phyloP scores from a whole-genome alignment of 495 filamentous ascomycete genomes.

The Aspergillus haitiensis region DNA sequence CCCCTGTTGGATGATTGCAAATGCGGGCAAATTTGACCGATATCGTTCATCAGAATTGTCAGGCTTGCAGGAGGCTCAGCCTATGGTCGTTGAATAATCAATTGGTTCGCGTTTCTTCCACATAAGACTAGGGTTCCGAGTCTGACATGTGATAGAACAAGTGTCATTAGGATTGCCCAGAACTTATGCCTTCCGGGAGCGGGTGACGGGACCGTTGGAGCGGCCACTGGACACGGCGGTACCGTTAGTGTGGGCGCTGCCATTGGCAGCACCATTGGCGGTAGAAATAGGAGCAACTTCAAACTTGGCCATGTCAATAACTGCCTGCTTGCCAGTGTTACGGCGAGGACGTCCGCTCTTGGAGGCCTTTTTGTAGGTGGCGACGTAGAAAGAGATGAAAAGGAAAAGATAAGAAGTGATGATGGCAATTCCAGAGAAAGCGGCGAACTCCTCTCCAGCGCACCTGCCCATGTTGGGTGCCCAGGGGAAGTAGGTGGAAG shows the following conservation, averaged over 20 bases:
- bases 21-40: not conserved
- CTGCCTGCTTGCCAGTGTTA: slow-evolving; percentile 52
- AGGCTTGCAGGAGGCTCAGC: not conserved
- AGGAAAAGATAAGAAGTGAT: slow-evolving; percentile 91
- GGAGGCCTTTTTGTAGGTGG: slow-evolving; percentile 88
- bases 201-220: slow-evolving; percentile 48
- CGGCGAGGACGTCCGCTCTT: slow-evolving; percentile 57
- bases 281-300: slow-evolving; percentile 42
- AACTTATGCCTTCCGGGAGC: slow-evolving; percentile 51
- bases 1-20: not conserved
- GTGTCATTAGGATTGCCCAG: not conserved
- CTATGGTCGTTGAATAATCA: not conserved
- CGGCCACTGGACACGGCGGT: slow-evolving; percentile 37
- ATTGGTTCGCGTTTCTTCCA: not conserved
- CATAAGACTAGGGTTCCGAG: not conserved
- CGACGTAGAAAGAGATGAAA: slow-evolving; percentile 98
- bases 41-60: not conserved
- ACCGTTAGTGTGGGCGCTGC: slow-evolving; percentile 37
- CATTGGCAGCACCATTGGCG: slow-evolving; percentile 17
- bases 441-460: slow-evolving; percentile 96
- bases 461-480: slow-evolving; percentile 82
- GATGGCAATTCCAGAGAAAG: slow-evolving; percentile 88
- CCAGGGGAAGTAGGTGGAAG: slow-evolving; percentile 84
- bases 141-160: not conserved
- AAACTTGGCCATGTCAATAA: slow-evolving; percentile 56